Conservation (phyloP, 78 protist species). For the Ministeria vibrans region DNA sequence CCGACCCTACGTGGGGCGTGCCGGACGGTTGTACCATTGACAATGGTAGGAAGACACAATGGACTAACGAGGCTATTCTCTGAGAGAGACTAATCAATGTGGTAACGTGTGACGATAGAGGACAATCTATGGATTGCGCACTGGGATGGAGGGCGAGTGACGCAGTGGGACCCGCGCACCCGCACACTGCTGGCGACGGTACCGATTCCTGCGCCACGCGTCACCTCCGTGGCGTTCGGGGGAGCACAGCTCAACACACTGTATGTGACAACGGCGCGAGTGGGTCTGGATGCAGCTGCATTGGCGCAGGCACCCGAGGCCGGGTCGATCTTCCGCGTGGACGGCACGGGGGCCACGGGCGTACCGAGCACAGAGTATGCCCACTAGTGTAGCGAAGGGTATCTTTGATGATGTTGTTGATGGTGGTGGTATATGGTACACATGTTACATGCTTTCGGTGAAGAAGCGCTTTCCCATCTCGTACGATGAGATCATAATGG, state of each 20-base stretch:
- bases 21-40: too few relatives aligned
- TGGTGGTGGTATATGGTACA: too few relatives aligned
- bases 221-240: conserved; percentile 45
- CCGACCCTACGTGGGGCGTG: too few relatives aligned
- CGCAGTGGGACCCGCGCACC: conserved; percentile 36
- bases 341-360: background rate
- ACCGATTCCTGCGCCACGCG: conserved; percentile 20
- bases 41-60: too few relatives aligned
- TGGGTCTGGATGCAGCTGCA: background rate
- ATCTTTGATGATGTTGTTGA: too few relatives aligned
- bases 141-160: conserved; percentile 41
- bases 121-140: conserved; percentile 51
- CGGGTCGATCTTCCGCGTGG: background rate
- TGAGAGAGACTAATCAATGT: too few relatives aligned
- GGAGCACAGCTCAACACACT: conserved; percentile 23
- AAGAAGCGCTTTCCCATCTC: conserved; percentile 31
- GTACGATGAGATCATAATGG: conserved; percentile 53
- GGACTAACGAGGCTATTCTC: too few relatives aligned
- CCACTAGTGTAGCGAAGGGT: too few relatives aligned
- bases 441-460: too few relatives aligned
- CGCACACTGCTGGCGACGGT: background rate
- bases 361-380: background rate
- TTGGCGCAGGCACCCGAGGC: background rate
- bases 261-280: conserved; percentile 34
- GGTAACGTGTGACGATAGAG: too few relatives aligned